phyloP scores from a whole-genome alignment of 108 stramenopile genomes.

The Schizochytrium sp. region DNA sequence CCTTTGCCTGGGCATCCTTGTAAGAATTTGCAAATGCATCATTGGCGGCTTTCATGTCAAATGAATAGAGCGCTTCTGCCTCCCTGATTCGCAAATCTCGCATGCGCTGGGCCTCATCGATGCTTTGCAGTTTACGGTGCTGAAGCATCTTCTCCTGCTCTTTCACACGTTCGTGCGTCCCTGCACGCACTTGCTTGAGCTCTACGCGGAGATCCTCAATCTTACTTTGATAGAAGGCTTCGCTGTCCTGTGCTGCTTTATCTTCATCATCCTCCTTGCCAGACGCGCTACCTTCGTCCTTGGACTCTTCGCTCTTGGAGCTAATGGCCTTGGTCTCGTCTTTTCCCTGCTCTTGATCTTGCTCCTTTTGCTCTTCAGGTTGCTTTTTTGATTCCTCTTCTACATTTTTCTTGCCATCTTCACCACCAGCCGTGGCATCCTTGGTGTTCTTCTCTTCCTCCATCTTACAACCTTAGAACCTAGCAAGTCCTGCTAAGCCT shows the following conservation, averaged over 20 bases:
- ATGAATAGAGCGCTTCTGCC: constrained; percentile 32
- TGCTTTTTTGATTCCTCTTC: not conserved
- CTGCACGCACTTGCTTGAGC: not conserved
- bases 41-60: constrained; percentile 26
- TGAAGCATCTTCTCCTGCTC: constrained; percentile 45
- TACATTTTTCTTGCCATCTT: not conserved
- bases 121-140: not conserved
- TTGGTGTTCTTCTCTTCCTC: not conserved
- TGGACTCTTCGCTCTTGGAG: not conserved
- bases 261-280: not conserved
- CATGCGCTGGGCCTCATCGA: constrained; percentile 6
- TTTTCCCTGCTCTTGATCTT: not conserved
- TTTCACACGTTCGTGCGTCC: constrained; percentile 5
- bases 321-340: not conserved
- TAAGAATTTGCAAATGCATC: not conserved
- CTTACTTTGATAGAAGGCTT: constrained; percentile 7
- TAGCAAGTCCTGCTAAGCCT: too few relatives aligned
- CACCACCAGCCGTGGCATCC: not conserved
- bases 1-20: not conserved
- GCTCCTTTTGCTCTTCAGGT: not conserved
- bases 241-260: not conserved
- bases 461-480: not conserved
- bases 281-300: not conserved
- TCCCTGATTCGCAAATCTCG: not conserved
- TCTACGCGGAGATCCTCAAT: constrained; percentile 3